Percentiles rank a stretch among this genome's conserved stretches.
phyloP scores from a whole-genome alignment of 495 filamentous ascomycete genomes.

The Neurospora sublineolata region DNA sequence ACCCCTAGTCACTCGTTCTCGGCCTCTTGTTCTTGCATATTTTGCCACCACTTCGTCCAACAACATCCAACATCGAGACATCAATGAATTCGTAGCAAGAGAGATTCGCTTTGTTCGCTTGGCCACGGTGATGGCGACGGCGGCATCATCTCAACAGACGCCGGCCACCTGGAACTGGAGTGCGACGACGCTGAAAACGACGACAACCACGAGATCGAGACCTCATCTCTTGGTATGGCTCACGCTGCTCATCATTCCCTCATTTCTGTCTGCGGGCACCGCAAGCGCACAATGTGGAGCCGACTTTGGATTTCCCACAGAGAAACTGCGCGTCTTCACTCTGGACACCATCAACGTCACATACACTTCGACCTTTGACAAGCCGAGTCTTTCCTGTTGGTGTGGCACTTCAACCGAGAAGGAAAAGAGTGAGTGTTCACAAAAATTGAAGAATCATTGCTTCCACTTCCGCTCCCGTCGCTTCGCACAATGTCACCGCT shows the following conservation, averaged over 20 bases:
- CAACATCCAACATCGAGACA: not conserved
- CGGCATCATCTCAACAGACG: not conserved
- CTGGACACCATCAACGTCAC: constrained; percentile 18
- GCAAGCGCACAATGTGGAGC: constrained; percentile 10
- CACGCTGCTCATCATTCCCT: constrained; percentile 8
- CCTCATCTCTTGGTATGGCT: not conserved
- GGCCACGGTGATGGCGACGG: constrained; percentile 20
- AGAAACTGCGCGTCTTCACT: constrained; percentile 3
- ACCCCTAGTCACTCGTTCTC: not conserved
- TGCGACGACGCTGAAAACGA: not conserved
- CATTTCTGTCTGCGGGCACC: constrained; percentile 8
- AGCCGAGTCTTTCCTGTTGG: constrained; percentile 14
- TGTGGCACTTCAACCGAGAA: constrained; percentile 8
- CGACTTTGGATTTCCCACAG: constrained; percentile 9
- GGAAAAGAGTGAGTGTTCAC: not conserved
- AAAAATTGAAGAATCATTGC: not conserved
- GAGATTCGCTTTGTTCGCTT: constrained; percentile 8
- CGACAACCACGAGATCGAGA: constrained; percentile 1
- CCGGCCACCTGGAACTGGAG: not conserved
- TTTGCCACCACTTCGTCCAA: not conserved
- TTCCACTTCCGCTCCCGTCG: not conserved
- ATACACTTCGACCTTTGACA: constrained; percentile 13
- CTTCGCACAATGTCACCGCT: not conserved
- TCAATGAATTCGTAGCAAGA: constrained; percentile 11
- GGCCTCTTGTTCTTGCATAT: not conserved